phyloP scores from a whole-genome alignment of 768 basidiomycete species.

The Trametes sanguinea region DNA sequence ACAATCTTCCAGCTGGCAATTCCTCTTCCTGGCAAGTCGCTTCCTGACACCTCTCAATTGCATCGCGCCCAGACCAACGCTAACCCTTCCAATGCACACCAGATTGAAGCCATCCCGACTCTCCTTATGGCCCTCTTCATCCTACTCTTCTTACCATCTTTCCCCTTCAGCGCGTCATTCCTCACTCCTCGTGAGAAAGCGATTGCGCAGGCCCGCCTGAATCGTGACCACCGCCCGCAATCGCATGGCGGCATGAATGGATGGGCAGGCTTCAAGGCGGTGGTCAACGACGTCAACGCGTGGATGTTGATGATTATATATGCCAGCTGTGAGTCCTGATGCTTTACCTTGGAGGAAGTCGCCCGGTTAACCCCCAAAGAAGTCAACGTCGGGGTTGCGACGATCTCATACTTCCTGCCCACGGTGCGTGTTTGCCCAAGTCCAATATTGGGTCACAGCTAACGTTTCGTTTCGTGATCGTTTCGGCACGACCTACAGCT shows the following conservation, averaged over 20 bases:
- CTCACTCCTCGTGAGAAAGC: constrained; percentile 53
- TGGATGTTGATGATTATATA: constrained; percentile 56
- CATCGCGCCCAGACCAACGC: too few relatives aligned
- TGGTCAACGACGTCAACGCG: constrained; percentile 50
- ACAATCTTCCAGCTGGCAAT: constrained; percentile 49
- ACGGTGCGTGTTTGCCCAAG: constrained; percentile 38
- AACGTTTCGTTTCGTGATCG: background rate
- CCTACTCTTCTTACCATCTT: constrained; percentile 53
- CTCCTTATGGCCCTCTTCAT: constrained; percentile 52
- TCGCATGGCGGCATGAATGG: constrained; percentile 61
- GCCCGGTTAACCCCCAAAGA: background rate
- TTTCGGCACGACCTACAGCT: constrained; percentile 35
- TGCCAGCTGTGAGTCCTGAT: constrained; percentile 37
- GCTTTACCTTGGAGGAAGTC: background rate
- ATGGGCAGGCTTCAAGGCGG: constrained; percentile 56
- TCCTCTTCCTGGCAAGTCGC: constrained; percentile 50
- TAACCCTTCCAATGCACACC: background rate
- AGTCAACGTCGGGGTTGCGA: constrained; percentile 61
- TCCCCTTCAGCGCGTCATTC: constrained; percentile 56
- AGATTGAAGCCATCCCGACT: constrained; percentile 61
- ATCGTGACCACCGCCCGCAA: constrained; percentile 55
- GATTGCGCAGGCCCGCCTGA: constrained; percentile 58
- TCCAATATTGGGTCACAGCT: background rate
- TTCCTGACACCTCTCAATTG: too few relatives aligned
- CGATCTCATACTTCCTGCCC: constrained; percentile 57